Percentiles rank a stretch among this genome's conserved stretches.
phyloP scores from a whole-genome alignment of 257 asterid species.

The Solanum etuberosum region DNA sequence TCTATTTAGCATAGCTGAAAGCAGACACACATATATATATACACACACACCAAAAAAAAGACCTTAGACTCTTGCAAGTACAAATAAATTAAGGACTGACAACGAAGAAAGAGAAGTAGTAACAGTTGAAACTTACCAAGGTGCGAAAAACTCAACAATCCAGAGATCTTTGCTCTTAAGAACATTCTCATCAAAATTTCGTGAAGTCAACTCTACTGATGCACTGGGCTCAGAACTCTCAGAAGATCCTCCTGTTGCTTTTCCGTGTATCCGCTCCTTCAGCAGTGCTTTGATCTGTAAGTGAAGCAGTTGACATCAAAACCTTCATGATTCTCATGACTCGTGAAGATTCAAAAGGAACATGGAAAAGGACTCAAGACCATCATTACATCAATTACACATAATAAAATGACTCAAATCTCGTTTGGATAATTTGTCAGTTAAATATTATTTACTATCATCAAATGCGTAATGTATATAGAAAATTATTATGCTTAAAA shows the following conservation, averaged over 20 bases:
- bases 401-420: neutral
- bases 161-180: conserved; percentile 86
- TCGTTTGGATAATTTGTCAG: neutral
- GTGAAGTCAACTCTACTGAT: conserved; percentile 73
- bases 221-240: conserved; percentile 77
- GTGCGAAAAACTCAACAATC: conserved; percentile 97
- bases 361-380: neutral
- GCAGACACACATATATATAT: neutral
- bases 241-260: conserved; percentile 75
- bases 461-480: neutral
- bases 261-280: conserved; percentile 78
- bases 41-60: neutral
- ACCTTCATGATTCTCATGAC: neutral
- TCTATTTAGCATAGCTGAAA: neutral
- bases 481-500: neutral
- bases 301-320: neutral
- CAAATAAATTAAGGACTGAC: neutral
- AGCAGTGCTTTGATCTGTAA: conserved; percentile 59
- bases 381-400: neutral
- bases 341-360: neutral
- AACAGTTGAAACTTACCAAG: conserved; percentile 54
- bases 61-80: neutral
- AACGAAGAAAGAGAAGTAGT: neutral
- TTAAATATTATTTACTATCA: neutral
- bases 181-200: conserved; percentile 80